These are phyloP conservation scores for Sambucus nigra DNA, from an alignment of 129 eudicot species.

Conservation along the genomic window DNA sequence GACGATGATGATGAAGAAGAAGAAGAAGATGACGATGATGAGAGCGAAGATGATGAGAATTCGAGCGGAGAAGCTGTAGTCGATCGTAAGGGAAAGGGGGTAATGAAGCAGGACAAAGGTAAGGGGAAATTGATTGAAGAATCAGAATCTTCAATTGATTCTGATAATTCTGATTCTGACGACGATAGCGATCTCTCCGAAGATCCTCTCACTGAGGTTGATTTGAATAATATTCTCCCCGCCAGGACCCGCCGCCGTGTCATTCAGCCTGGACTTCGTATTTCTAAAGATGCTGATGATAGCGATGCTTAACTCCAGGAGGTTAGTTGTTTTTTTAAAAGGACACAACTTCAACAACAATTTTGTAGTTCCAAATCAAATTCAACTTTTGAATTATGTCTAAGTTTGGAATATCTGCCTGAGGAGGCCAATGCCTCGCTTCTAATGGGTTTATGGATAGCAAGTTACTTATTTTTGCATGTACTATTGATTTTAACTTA, in stretches of 20 bases:
- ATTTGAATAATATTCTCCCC: slow-evolving; percentile 86
- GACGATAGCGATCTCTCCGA: slow-evolving; percentile 66
- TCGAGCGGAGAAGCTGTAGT: slow-evolving; percentile 24
- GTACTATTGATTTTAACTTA: no score
- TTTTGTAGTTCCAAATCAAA: no score
- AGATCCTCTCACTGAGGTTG: slow-evolving; percentile 93
- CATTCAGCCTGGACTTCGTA: slow-evolving; percentile 33
- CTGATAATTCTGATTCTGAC: slow-evolving; percentile 17
- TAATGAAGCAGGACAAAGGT: slow-evolving; percentile 61
- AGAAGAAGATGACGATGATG: slow-evolving; percentile 11
- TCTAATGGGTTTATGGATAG: no score
- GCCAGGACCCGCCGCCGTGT: slow-evolving; percentile 76
- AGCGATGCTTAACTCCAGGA: slow-evolving; percentile 20
- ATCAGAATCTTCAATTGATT: slow-evolving; percentile 38
- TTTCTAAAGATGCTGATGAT: slow-evolving; percentile 21
- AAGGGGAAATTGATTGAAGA: slow-evolving; percentile 75
- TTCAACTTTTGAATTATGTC: no score
- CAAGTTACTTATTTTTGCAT: no score
- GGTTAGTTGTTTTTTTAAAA: no score
- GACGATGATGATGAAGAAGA: slow-evolving; percentile 25
- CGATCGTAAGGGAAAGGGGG: slow-evolving; percentile 58
- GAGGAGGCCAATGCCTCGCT: no score
- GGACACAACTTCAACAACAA: no score
- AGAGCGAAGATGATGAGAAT: slow-evolving; percentile 25
- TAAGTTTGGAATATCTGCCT: no score